Evolutionary conservation across 2,329 filamentous ascomycete genomes (phyloP), one percentile per base, ranked within the genome.

Genomic region (Exophiala lecanii-corni): DNA sequence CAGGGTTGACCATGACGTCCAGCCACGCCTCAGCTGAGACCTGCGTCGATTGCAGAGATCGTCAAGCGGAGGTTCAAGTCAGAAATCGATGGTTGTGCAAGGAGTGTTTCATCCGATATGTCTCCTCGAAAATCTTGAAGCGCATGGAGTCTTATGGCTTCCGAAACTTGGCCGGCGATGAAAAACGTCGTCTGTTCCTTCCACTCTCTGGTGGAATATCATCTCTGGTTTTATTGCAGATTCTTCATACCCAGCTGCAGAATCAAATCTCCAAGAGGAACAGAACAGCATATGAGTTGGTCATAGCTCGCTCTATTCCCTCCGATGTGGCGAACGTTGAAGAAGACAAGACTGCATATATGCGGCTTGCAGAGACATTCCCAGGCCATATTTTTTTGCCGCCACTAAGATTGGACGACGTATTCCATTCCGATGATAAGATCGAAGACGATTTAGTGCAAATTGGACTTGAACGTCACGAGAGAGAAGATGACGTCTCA

Each of bases 181-280:
- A 67, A 32, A 66, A 67, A 43, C 69, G 67, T 53, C 76, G 66
- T 55, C 76, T 95, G 36, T 69, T 95, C 13, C 69, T 95, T 15
- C 87, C 89, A 4, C 69, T 96, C 2, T 95, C 89, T 0, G 82
- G 88, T 57, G 91, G 92, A 1, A 71, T 84, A 1, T 92, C 86
- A 1, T 97, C 91, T 0, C 74, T 84, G 10, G 78, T 81, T 10
- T 71, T 98, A 32, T 71, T 94, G 20, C 78, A 91, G 56, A 73
- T 94, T 16, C 70, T 97, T 41, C 77, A 86, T 62, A 69, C 75
- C 47, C 85, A 88, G 58, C 71, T 85, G 34, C 71, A 76, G 52
- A 75, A 74, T 41, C 84, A 91, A 60, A 72, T 75, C 30, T 70
- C 74, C 32, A 81, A 78, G 47, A 58, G 60, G 39, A 77, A 79